Conservation (phyloP, 1,284 basidiomycete species). For the Schizophyllum amplum region DNA sequence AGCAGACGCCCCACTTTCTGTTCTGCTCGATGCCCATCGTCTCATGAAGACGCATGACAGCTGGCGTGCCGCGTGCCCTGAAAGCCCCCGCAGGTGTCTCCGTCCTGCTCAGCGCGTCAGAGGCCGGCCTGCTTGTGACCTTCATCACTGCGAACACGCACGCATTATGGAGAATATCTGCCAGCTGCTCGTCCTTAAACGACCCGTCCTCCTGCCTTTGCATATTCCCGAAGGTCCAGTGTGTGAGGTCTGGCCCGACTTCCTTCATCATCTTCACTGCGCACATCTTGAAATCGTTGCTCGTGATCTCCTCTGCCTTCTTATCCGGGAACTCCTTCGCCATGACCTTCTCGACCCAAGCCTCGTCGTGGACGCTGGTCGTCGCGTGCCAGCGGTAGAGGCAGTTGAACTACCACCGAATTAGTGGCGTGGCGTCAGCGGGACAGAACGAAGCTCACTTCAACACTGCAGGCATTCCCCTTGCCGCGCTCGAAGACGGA, state of each 20-base stretch:
- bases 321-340: constrained; percentile 45
- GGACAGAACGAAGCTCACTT: constrained; percentile 31
- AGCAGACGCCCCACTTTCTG: constrained; percentile 76
- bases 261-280: constrained; percentile 33
- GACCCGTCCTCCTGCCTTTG: constrained; percentile 51
- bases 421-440: constrained; percentile 1
- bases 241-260: constrained; percentile 36
- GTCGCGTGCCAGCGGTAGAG: constrained; percentile 80
- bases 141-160: constrained; percentile 26
- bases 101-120: constrained; percentile 35
- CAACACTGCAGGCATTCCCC: constrained; percentile 71
- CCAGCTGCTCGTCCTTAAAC: constrained; percentile 70
- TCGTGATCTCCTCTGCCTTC: constrained; percentile 43
- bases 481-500: constrained; percentile 63
- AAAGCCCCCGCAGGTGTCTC: constrained; percentile 71
- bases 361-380: constrained; percentile 58
- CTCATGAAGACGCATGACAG: constrained; percentile 67
- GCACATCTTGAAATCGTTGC: constrained; percentile 46
- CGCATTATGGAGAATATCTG: constrained; percentile 60
- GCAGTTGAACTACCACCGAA: constrained; percentile 58
- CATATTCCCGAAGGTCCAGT: constrained; percentile 70
- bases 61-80: constrained; percentile 71
- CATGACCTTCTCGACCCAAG: constrained; percentile 53
- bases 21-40: constrained; percentile 78
- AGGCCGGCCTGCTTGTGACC: background rate